phyloP scores from a whole-genome alignment of 495 filamentous ascomycete genomes.

The Cladorrhinum samala region DNA sequence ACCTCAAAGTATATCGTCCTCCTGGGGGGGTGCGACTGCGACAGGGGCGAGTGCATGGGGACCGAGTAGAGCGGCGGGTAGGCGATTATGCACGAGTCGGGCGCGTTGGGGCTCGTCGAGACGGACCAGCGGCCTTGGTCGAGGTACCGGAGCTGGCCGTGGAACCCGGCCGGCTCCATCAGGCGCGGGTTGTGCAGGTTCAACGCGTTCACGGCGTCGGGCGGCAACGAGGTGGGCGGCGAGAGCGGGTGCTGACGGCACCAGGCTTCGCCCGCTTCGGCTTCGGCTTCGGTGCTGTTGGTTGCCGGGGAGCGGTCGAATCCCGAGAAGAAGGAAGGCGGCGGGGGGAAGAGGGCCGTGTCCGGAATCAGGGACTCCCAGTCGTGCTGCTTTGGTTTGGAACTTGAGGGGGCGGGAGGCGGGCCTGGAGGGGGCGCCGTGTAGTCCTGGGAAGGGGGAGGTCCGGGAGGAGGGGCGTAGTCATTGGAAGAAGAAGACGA shows the following conservation, averaged over 20 bases:
- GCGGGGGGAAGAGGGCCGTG: constrained; percentile 73
- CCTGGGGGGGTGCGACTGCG: constrained; percentile 18
- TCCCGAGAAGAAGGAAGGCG: constrained; percentile 58
- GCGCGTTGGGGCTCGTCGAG: constrained; percentile 23
- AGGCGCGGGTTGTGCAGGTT: constrained; percentile 31
- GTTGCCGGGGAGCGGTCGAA: constrained; percentile 61
- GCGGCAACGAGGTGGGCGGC: constrained; percentile 49
- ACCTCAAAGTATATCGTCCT: constrained; percentile 80
- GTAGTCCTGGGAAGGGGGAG: constrained; percentile 28
- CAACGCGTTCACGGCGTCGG: constrained; percentile 23
- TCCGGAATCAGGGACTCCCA: constrained; percentile 76
- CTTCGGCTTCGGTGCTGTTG: constrained; percentile 66
- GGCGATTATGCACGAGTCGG: constrained; percentile 55
- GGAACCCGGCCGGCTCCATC: constrained; percentile 27
- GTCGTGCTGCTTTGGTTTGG: constrained; percentile 59
- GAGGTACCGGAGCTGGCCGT: constrained; percentile 25
- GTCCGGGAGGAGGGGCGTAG: constrained; percentile 28
- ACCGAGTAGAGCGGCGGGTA: constrained; percentile 74
- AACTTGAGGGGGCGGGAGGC: constrained; percentile 41
- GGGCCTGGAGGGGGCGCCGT: constrained; percentile 36
- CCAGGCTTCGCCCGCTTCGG: constrained; percentile 67
- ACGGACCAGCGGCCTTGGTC: constrained; percentile 42
- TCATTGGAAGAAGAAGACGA: constrained; percentile 15
- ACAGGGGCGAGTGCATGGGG: constrained; percentile 57
- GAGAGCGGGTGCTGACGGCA: constrained; percentile 54